Evolutionary conservation across 257 asterid species (phyloP).

Genomic region (Nicotiana tabacum): DNA sequence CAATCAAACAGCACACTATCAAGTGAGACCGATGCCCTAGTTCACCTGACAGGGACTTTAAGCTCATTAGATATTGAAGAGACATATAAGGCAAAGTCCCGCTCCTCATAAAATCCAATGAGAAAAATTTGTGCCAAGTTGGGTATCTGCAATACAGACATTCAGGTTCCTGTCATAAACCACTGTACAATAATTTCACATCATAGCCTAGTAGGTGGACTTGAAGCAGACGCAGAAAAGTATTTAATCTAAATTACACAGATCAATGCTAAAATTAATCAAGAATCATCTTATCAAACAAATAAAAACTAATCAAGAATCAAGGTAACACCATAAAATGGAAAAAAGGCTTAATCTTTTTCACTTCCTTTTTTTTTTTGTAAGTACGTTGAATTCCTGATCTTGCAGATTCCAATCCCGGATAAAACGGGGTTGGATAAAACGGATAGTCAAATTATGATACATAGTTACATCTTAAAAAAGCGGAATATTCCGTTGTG

Average conservation of each 20-base stretch:
- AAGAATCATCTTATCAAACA: no score
- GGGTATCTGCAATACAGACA: constrained; percentile 47
- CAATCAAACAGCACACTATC: background rate
- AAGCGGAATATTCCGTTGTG: no score
- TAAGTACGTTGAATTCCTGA: background rate
- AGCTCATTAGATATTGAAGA: constrained; percentile 81
- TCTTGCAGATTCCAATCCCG: background rate
- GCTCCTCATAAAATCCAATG: constrained; percentile 72
- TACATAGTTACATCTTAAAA: no score
- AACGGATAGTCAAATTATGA: no score
- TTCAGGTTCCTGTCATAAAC: background rate
- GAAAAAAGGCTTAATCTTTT: background rate
- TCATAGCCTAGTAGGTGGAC: background rate
- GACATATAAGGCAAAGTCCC: constrained; percentile 56
- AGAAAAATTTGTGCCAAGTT: constrained; percentile 65
- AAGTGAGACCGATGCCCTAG: constrained; percentile 14
- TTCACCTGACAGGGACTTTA: constrained; percentile 77
- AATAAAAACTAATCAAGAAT: background rate
- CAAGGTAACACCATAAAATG: background rate
- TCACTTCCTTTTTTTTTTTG: background rate
- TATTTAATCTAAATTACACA: background rate
- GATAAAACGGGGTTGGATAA: no score
- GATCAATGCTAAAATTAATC: background rate
- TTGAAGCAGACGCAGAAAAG: background rate
- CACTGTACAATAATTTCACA: background rate